A percentile compares a stretch with the other conserved stretches of the same genome.
Conservation (phyloP, 495 filamentous ascomycete genomes). For the Lepidopterella palustris region DNA sequence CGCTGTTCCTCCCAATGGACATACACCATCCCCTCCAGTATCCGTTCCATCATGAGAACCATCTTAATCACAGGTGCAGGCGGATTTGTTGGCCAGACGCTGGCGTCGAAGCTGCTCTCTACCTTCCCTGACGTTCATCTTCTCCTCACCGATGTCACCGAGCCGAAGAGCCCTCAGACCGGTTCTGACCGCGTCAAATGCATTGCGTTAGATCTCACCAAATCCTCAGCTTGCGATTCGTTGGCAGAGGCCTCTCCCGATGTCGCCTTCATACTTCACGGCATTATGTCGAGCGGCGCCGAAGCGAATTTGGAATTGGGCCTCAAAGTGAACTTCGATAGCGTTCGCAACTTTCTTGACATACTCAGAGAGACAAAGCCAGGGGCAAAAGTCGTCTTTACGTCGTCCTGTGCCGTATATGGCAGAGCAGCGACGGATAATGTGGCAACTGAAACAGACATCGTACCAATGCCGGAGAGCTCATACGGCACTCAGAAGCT, state of each 20-base stretch:
- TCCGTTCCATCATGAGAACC: slow-evolving; percentile 4
- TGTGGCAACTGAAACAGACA: slow-evolving; percentile 19
- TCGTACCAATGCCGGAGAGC: slow-evolving; percentile 25
- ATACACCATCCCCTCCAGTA: neutral
- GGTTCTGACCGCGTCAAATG: slow-evolving; percentile 18
- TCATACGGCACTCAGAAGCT: slow-evolving; percentile 28
- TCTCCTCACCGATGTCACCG: slow-evolving; percentile 22
- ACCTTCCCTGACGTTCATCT: slow-evolving; percentile 10
- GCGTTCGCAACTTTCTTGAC: slow-evolving; percentile 24
- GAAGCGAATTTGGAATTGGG: slow-evolving; percentile 28
- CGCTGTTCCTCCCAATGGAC: neutral
- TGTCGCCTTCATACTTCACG: slow-evolving; percentile 28
- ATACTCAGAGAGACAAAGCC: slow-evolving; percentile 11
- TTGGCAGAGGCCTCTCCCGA: slow-evolving; percentile 12
- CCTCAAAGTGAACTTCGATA: slow-evolving; percentile 28
- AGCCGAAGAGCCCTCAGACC: slow-evolving; percentile 14
- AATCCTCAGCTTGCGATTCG: slow-evolving; percentile 7
- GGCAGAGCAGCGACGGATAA: slow-evolving; percentile 21
- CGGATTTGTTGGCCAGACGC: slow-evolving; percentile 29
- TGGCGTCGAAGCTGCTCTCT: slow-evolving; percentile 18
- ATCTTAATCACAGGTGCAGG: slow-evolving; percentile 25
- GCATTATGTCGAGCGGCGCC: slow-evolving; percentile 26
- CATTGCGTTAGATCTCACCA: slow-evolving; percentile 21
- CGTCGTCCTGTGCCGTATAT: slow-evolving; percentile 24
- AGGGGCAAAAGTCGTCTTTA: slow-evolving; percentile 28